phyloP scores from a whole-genome alignment of 495 filamentous ascomycete genomes.

The Amniculicola lignicola region DNA sequence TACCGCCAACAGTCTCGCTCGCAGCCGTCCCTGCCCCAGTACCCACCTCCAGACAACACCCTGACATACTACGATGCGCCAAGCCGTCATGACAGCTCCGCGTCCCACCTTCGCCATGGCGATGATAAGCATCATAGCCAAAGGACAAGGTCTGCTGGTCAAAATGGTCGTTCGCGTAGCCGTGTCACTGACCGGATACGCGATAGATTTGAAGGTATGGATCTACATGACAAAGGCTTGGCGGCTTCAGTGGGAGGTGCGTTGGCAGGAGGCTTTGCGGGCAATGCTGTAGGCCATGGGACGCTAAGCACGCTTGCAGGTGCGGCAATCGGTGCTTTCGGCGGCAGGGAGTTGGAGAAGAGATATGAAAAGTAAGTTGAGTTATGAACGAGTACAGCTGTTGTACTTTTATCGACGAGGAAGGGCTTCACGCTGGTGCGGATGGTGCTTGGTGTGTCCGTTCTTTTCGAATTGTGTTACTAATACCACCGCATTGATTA shows the following conservation, averaged over 20 bases:
- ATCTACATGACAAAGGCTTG: conserved; percentile 22
- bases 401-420: too few species aligned
- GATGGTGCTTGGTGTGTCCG: background rate
- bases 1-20: conserved; percentile 32
- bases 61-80: conserved; percentile 2
- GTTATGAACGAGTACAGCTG: background rate
- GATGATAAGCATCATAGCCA: conserved; percentile 21
- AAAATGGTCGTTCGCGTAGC: conserved; percentile 19
- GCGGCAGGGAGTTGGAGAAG: conserved; percentile 30
- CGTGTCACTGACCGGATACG: conserved; percentile 33
- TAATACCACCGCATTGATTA: conserved; percentile 4
- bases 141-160: conserved; percentile 33
- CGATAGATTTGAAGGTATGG: conserved; percentile 30
- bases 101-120: conserved; percentile 22
- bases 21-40: conserved; percentile 26
- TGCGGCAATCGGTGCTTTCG: conserved; percentile 24
- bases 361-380: conserved; percentile 31
- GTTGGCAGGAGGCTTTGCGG: conserved; percentile 32
- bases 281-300: conserved; percentile 20
- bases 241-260: conserved; percentile 32
- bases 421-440: background rate
- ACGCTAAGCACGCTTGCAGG: conserved; percentile 34
- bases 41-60: background rate
- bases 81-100: conserved; percentile 14
- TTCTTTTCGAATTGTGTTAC: background rate